A percentile compares a stretch with the other conserved stretches of the same genome.
phyloP scores from a whole-genome alignment of 2,329 filamentous ascomycete genomes.

The Aspergillus sp. region DNA sequence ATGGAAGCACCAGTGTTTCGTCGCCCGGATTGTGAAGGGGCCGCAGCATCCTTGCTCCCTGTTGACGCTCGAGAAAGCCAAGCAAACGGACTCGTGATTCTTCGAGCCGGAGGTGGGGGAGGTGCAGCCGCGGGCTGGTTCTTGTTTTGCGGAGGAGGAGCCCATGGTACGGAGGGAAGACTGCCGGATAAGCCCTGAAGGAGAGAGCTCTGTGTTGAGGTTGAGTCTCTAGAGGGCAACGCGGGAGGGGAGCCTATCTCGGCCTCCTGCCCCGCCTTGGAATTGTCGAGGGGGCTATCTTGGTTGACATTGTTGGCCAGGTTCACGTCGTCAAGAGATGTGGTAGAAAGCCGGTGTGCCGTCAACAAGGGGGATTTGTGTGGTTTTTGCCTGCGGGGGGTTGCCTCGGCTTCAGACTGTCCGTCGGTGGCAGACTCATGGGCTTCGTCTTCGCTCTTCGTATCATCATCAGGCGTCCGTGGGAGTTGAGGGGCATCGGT shows the following conservation, averaged over 20 bases:
- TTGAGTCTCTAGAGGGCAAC: constrained; percentile 33
- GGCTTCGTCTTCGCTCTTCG: constrained; percentile 21
- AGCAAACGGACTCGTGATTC: constrained; percentile 83
- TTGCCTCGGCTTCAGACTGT: constrained; percentile 32
- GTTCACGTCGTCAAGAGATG: constrained; percentile 65
- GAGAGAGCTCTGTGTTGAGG: constrained; percentile 32
- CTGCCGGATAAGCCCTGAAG: constrained; percentile 65
- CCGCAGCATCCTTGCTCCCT: constrained; percentile 55
- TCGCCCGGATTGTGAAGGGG: constrained; percentile 51
- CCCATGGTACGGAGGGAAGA: constrained; percentile 73
- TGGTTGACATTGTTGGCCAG: constrained; percentile 61
- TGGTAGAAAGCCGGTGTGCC: constrained; percentile 55
- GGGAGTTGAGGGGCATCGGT: constrained; percentile 33
- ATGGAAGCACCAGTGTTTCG: constrained; percentile 80
- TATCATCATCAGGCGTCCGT: constrained; percentile 25
- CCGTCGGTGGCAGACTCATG: constrained; percentile 27
- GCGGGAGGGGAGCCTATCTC: constrained; percentile 30
- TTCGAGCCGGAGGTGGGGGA: constrained; percentile 54
- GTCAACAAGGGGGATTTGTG: constrained; percentile 55
- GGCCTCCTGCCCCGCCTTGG: constrained; percentile 24
- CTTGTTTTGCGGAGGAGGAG: constrained; percentile 53
- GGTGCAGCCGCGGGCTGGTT: constrained; percentile 39
- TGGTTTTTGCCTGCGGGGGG: constrained; percentile 34
- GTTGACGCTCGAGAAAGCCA: constrained; percentile 72
- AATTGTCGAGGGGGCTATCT: constrained; percentile 32